phyloP scores from a whole-genome alignment of 2,329 filamentous ascomycete species.

The Fusarium buxicola region DNA sequence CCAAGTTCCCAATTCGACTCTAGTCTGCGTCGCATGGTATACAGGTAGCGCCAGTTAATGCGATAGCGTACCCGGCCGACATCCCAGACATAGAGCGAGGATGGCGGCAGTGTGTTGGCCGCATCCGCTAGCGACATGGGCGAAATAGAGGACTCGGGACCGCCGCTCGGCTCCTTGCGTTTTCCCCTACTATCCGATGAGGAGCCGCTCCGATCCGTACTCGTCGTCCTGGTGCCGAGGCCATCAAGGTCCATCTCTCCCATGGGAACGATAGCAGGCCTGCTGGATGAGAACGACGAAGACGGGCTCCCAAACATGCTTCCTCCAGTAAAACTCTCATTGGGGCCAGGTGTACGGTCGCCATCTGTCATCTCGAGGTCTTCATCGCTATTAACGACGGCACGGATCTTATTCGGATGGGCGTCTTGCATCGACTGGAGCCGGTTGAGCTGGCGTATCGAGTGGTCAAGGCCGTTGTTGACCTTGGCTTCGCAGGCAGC shows the following conservation, averaged over 20 bases:
- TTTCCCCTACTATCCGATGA: slow-evolving; percentile 50
- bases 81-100: slow-evolving; percentile 65
- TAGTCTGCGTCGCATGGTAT: slow-evolving; percentile 84
- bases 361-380: slow-evolving; percentile 63
- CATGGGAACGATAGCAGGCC: slow-evolving; percentile 40
- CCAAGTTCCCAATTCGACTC: slow-evolving; percentile 94
- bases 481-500: slow-evolving; percentile 71
- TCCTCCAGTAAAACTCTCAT: slow-evolving; percentile 36
- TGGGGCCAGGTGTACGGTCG: slow-evolving; percentile 45
- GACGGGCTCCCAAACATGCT: slow-evolving; percentile 53
- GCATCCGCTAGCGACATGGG: slow-evolving; percentile 47
- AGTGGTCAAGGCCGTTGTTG: slow-evolving; percentile 57
- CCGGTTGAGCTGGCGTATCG: slow-evolving; percentile 56
- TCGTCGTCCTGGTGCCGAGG: slow-evolving; percentile 44
- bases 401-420: slow-evolving; percentile 66
- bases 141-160: slow-evolving; percentile 48
- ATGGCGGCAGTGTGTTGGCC: slow-evolving; percentile 53
- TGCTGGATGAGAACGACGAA: slow-evolving; percentile 48
- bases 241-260: slow-evolving; percentile 49
- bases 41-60: slow-evolving; percentile 93
- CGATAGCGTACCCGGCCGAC: slow-evolving; percentile 63
- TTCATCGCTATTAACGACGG: slow-evolving; percentile 61
- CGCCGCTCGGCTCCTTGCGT: slow-evolving; percentile 52
- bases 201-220: slow-evolving; percentile 46
- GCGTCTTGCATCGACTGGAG: slow-evolving; percentile 59